Conservation (phyloP, 139 green algal genomes). For the Chlamydomonas applanata region DNA sequence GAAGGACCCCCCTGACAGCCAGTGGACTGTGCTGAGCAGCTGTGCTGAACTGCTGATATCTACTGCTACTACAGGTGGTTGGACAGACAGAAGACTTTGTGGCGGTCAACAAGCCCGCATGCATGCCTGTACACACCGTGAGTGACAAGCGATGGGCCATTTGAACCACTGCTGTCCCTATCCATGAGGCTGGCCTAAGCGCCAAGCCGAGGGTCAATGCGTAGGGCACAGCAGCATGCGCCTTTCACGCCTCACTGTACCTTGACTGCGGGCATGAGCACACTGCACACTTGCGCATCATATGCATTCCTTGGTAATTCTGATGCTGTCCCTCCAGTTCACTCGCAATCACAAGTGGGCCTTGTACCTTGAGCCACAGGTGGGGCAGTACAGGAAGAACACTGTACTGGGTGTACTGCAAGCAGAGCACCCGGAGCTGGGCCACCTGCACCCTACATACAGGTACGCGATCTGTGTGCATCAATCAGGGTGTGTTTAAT, state of each 20-base stretch:
- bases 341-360: no score
- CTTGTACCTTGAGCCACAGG: no score
- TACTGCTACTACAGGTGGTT: slow-evolving; percentile 20
- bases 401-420: slow-evolving; percentile 80
- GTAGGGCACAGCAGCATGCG: no score
- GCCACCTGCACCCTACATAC: slow-evolving; percentile 65
- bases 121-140: slow-evolving; percentile 83
- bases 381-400: slow-evolving; percentile 93
- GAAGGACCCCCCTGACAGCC: neutral
- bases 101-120: slow-evolving; percentile 78
- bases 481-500: neutral
- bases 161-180: no score
- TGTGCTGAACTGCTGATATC: no score
- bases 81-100: slow-evolving; percentile 48
- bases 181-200: no score
- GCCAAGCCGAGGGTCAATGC: no score
- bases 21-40: neutral
- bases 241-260: no score
- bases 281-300: no score
- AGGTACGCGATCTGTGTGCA: slow-evolving; percentile 11
- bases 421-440: slow-evolving; percentile 56
- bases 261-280: no score
- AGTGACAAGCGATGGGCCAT: neutral
- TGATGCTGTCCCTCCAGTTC: no score
- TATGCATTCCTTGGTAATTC: no score